Conservation (phyloP, 2,329 filamentous ascomycete genomes). For the Cadophora sp. region DNA sequence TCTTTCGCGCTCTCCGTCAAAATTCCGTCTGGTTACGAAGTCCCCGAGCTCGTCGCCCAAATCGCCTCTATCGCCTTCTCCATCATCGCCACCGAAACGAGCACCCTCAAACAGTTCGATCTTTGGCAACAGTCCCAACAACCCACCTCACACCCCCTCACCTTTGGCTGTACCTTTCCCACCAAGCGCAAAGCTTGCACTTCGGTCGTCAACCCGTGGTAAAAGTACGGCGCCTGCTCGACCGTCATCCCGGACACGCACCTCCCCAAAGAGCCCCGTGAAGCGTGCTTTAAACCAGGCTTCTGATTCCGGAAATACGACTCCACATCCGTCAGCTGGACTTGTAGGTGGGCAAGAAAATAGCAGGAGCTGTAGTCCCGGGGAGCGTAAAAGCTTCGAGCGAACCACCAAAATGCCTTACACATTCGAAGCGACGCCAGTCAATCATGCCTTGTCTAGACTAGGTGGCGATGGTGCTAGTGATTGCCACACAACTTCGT, state of each 20-base stretch:
- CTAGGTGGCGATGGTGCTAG: conserved; percentile 54
- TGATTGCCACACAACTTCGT: conserved; percentile 52
- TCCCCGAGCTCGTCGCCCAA: conserved; percentile 53
- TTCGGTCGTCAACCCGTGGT: conserved; percentile 67
- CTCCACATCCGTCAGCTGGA: conserved; percentile 46
- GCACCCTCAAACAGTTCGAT: conserved; percentile 54
- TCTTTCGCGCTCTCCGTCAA: conserved; percentile 91
- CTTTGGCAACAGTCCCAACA: conserved; percentile 32
- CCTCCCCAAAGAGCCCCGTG: conserved; percentile 80
- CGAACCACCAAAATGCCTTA: conserved; percentile 55
- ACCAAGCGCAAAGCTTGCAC: conserved; percentile 69
- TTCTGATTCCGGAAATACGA: conserved; percentile 73
- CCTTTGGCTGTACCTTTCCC: conserved; percentile 69
- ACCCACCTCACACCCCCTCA: conserved; percentile 52
- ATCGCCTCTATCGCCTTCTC: conserved; percentile 64
- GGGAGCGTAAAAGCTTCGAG: conserved; percentile 54
- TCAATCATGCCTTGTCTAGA: conserved; percentile 57
- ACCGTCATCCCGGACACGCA: conserved; percentile 65
- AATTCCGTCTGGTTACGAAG: conserved; percentile 70
- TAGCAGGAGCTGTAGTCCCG: conserved; percentile 47
- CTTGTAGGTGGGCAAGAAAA: conserved; percentile 51
- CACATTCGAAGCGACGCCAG: conserved; percentile 58
- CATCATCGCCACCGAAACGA: conserved; percentile 54
- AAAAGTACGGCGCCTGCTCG: conserved; percentile 60
- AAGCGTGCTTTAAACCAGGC: conserved; percentile 75